Conservation (phyloP, 2,329 filamentous ascomycete species). For the Pyricularia grisea region DNA sequence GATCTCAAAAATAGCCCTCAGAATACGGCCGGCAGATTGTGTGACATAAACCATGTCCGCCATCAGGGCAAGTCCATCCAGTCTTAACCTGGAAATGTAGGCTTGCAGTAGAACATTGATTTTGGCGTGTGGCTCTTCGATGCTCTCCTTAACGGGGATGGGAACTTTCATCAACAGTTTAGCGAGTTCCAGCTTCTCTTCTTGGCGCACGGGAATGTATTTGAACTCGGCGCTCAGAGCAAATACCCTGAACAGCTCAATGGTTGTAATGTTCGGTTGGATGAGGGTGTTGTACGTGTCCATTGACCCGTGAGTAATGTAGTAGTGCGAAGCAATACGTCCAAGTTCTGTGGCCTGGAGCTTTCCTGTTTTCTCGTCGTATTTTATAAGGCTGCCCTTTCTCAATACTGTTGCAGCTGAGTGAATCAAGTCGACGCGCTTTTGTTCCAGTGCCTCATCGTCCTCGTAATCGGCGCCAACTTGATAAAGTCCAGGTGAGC, state of each 20-base stretch:
- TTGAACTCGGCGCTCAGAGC: constrained; percentile 97
- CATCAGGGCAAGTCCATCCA: constrained; percentile 93
- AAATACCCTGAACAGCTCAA: constrained; percentile 95
- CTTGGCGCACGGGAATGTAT: constrained; percentile 94
- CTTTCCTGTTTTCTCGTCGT: constrained; percentile 86
- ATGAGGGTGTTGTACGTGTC: constrained; percentile 93
- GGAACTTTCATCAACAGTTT: constrained; percentile 86
- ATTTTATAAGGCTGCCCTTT: constrained; percentile 83
- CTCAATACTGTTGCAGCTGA: constrained; percentile 83
- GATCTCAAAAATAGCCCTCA: constrained; percentile 94
- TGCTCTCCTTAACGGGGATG: constrained; percentile 93
- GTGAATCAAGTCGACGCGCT: constrained; percentile 93
- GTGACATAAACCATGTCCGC: constrained; percentile 98
- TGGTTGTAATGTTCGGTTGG: constrained; percentile 83
- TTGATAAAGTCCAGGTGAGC: constrained; percentile 88
- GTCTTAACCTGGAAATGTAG: constrained; percentile 88
- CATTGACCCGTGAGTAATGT: constrained; percentile 96
- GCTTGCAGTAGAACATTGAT: constrained; percentile 97
- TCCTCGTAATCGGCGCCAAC: constrained; percentile 94
- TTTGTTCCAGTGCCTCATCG: constrained; percentile 85
- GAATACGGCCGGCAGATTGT: constrained; percentile 91
- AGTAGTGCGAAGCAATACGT: constrained; percentile 94
- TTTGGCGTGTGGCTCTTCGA: constrained; percentile 94
- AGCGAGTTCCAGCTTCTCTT: constrained; percentile 92
- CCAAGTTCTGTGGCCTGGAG: constrained; percentile 89